Base-by-base conservation (phyloP, 768 basidiomycete genomes). In the Serendipita sp. region DNA sequence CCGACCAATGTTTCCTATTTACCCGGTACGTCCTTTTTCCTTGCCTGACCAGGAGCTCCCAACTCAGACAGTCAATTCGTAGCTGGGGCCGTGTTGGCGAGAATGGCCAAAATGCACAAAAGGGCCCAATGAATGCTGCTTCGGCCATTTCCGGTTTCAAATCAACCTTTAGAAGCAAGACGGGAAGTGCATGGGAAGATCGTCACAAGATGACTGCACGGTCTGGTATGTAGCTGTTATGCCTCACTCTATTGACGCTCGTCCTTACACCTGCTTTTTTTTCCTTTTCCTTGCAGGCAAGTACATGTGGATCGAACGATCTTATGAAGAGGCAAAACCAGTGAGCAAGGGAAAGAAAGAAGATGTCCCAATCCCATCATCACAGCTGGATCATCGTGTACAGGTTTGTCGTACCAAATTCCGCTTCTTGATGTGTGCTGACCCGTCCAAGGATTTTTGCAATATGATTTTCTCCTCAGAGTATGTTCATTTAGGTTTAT, bases 161-260 rank as follows among this genome's bases (percentile, higher is more conserved):
- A 71, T 81, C 80, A 66, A 82, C 83, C 70, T 85, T 83, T 75
- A 82, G 76, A 71, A 67, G 75, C 1, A 85, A 85, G 70, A 75
- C 83, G 1, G 78, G 72, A 0, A 74, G 74, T 1, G 68, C 69
- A 45, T 85, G 83, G 83, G 80, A 81, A 66, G 65, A 76, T 13
- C 71, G 82, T 18, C 74, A 78, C 13, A 78, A 77, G 15, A 82
- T 82, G 81, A 72, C 75, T 2, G 72, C 81, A 34, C 80, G 79
- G 70, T 75, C 76, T 70, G 82, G 83, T 79, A 56, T 4, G 70
- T 67, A n/a, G 47, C 45, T 37, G 46, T 67, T 37, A 51, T 24
- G 24, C 24, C 24, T 24, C 24, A 24, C 24, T 24, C 24, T 24
- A 24, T 24, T 24, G 24, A 24, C 24, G 24, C 24, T 15, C 53